These are phyloP conservation scores for Nevesoporus exiguus DNA, from an alignment of 768 basidiomycete species.

Conservation along the genomic window DNA sequence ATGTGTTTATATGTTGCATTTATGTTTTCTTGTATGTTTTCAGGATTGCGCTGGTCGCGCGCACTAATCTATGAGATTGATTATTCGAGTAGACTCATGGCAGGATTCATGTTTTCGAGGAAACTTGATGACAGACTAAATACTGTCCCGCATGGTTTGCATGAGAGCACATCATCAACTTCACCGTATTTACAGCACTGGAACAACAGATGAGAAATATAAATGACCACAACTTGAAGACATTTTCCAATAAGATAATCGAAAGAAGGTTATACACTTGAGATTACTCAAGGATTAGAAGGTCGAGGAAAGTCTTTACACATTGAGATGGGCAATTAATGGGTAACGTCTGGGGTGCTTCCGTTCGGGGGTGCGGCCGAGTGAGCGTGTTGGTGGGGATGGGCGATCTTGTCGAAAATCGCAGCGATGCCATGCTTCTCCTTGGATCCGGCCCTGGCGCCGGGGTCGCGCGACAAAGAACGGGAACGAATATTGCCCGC, in stretches of 20 bases:
- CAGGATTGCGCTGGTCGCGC: slow-evolving; percentile 13
- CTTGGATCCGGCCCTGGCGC: slow-evolving; percentile 23
- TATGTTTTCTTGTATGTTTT: slow-evolving; percentile 9
- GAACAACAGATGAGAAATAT: neutral
- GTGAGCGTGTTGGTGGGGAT: slow-evolving; percentile 13
- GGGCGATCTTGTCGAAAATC: slow-evolving; percentile 29
- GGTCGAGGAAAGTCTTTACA: neutral
- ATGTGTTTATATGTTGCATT: slow-evolving; percentile 2
- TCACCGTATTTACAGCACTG: neutral
- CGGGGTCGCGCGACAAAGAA: slow-evolving; percentile 32
- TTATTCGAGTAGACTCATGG: neutral
- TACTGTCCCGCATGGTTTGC: neutral
- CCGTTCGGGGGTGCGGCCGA: neutral
- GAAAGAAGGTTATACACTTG: neutral
- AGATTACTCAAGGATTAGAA: neutral
- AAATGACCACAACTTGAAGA: too few species aligned
- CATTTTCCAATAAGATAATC: slow-evolving; percentile 1
- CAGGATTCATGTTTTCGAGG: neutral
- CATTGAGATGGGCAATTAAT: neutral
- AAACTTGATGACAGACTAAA: neutral
- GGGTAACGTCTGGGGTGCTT: neutral
- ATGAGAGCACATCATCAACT: neutral
- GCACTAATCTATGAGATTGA: neutral
- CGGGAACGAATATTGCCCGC: slow-evolving; percentile 55
- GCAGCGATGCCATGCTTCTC: slow-evolving; percentile 32